A percentile compares a stretch with the other conserved stretches of the same genome.
These are phyloP conservation scores for Saccharomycopsis fodiens DNA, from an alignment of 805 yeast species.

Conservation along the genomic window DNA sequence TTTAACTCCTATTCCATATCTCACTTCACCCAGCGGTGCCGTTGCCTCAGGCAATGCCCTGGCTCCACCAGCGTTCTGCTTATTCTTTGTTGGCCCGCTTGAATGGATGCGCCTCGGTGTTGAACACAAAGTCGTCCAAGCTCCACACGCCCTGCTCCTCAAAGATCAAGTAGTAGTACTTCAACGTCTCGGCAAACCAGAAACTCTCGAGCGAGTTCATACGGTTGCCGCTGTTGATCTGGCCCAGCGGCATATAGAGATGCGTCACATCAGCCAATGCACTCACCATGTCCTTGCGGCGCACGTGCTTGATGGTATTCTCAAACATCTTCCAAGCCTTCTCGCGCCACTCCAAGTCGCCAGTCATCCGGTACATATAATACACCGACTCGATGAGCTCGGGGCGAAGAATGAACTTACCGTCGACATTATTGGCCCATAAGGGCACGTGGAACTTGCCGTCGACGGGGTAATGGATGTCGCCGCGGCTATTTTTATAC, in stretches of 20 bases:
- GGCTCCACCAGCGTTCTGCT: too few species aligned
- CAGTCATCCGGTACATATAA: conserved; percentile 52
- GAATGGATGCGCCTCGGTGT: conserved; percentile 59
- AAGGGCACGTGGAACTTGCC: conserved; percentile 22
- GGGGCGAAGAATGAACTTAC: conserved; percentile 44
- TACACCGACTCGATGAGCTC: conserved; percentile 56
- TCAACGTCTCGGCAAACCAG: conserved; percentile 55
- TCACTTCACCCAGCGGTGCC: too few species aligned
- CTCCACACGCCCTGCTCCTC: conserved; percentile 36
- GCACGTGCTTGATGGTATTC: conserved; percentile 26
- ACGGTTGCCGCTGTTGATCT: conserved; percentile 22
- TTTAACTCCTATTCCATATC: too few species aligned
- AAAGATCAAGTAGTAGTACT: conserved; percentile 45
- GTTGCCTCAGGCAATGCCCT: too few species aligned
- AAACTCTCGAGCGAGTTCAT: conserved; percentile 38
- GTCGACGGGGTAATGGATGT: conserved; percentile 12
- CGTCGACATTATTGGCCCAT: conserved; percentile 28
- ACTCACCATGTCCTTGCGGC: conserved; percentile 27
- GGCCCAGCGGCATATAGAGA: conserved; percentile 23
- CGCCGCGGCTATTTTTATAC: conserved; percentile 3
- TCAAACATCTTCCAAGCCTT: conserved; percentile 45
- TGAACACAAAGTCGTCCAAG: conserved; percentile 48
- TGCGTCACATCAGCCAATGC: conserved; percentile 35
- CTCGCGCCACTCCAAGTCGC: conserved; percentile 49
- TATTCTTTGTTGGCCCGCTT: conserved; percentile 22